phyloP scores from a whole-genome alignment of 495 filamentous ascomycete genomes.

The Penicillium herquei region DNA sequence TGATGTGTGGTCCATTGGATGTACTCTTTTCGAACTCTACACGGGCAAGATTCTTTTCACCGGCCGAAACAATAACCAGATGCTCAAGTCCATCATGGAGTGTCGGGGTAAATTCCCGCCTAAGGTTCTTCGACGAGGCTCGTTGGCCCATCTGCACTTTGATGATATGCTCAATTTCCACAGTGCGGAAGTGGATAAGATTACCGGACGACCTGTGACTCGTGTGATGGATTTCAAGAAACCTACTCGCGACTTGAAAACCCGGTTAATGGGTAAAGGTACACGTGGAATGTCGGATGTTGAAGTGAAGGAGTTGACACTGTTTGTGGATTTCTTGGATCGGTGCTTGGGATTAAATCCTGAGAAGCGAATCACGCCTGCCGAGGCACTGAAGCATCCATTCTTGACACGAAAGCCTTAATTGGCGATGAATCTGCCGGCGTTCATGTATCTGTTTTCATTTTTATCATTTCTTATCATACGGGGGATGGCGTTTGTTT shows the following conservation, averaged over 20 bases:
- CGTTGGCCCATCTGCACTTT: conserved; percentile 74
- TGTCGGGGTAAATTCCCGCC: conserved; percentile 88
- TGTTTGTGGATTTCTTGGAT: conserved; percentile 84
- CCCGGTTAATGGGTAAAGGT: conserved; percentile 69
- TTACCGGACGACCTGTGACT: conserved; percentile 75
- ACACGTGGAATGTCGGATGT: conserved; percentile 66
- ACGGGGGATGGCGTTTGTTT: background rate
- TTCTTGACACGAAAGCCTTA: conserved; percentile 55
- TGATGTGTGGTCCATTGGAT: conserved; percentile 96
- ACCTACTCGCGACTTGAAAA: conserved; percentile 77
- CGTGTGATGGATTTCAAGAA: conserved; percentile 72
- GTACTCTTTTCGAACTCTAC: conserved; percentile 94
- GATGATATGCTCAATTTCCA: conserved; percentile 84
- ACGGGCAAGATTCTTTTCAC: conserved; percentile 97
- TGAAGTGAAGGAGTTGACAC: conserved; percentile 73
- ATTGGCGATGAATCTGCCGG: background rate
- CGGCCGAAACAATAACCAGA: conserved; percentile 94
- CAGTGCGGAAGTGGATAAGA: conserved; percentile 80
- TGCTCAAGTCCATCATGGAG: conserved; percentile 94
- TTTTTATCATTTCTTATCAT: too few relatives aligned
- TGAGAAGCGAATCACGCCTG: conserved; percentile 85
- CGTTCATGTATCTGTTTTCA: too few relatives aligned
- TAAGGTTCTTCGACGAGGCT: conserved; percentile 78
- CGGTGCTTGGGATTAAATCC: conserved; percentile 85
- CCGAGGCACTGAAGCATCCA: conserved; percentile 84